phyloP scores from a whole-genome alignment of 352 stramenopile genomes.

The Lagenidium giganteum region DNA sequence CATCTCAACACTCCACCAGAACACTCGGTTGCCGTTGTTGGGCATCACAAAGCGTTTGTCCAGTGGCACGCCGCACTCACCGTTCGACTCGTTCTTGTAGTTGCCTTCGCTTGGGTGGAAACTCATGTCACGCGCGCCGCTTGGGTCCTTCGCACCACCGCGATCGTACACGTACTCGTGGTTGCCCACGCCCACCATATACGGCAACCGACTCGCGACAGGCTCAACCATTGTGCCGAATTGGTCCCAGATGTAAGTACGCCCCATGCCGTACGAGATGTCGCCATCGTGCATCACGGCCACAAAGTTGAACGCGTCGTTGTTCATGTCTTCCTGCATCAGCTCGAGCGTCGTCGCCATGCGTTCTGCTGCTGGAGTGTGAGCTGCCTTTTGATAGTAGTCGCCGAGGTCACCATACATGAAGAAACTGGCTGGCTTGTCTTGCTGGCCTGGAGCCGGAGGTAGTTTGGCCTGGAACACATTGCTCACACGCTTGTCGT shows the following conservation, averaged over 20 bases:
- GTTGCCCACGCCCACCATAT: slow-evolving; percentile 49
- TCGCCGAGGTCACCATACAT: slow-evolving; percentile 39
- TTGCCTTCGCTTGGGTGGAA: slow-evolving; percentile 12
- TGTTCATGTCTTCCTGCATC: slow-evolving; percentile 20
- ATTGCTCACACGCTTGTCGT: slow-evolving; percentile 20
- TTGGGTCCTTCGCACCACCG: slow-evolving; percentile 9
- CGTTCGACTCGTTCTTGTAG: slow-evolving; percentile 20
- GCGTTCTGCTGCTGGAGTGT: slow-evolving; percentile 4
- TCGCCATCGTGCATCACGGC: slow-evolving; percentile 68
- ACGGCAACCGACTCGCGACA: slow-evolving; percentile 50
- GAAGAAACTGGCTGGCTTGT: slow-evolving; percentile 15
- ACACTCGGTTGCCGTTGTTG: slow-evolving; percentile 18
- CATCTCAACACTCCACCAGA: slow-evolving; percentile 24
- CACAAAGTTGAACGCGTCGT: slow-evolving; percentile 21
- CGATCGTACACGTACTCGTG: slow-evolving; percentile 16
- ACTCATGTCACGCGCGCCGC: slow-evolving; percentile 3
- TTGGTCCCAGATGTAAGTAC: slow-evolving; percentile 69
- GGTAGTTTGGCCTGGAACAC: slow-evolving; percentile 22
- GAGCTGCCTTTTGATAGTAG: slow-evolving; percentile 12
- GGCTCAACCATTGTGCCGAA: slow-evolving; percentile 58
- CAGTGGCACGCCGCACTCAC: slow-evolving; percentile 66
- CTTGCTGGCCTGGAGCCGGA: background rate
- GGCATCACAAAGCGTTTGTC: slow-evolving; percentile 53
- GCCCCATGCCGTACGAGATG: slow-evolving; percentile 53
- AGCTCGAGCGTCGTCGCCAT: slow-evolving; percentile 25